Conservation (phyloP, 345 rosid genomes). For the Gossypium thurberi region DNA sequence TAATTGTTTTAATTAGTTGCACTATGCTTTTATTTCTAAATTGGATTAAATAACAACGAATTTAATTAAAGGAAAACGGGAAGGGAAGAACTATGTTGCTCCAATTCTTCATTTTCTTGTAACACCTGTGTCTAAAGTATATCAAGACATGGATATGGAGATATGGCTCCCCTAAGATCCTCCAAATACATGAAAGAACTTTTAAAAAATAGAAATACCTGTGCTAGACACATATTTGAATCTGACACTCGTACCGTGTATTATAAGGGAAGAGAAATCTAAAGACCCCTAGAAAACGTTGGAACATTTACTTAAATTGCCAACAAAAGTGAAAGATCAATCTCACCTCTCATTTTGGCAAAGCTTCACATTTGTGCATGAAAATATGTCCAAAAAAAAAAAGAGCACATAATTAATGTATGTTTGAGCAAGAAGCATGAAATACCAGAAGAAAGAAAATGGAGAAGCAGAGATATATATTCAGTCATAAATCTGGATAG, state of each 20-base stretch:
- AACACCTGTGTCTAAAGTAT: background rate
- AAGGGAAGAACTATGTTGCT: background rate
- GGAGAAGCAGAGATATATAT: background rate
- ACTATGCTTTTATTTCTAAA: background rate
- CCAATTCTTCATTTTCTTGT: background rate
- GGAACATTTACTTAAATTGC: background rate
- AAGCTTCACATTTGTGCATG: slow-evolving; percentile 44
- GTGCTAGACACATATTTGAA: background rate
- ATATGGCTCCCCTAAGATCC: background rate
- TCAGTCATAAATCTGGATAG: background rate
- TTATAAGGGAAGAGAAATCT: background rate
- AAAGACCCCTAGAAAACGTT: background rate
- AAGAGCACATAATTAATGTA: slow-evolving; percentile 27
- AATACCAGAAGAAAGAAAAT: background rate
- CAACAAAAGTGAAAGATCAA: background rate
- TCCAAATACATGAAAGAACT: background rate
- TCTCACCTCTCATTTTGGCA: slow-evolving; percentile 89
- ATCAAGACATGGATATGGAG: background rate
- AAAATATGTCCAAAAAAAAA: slow-evolving; percentile 18
- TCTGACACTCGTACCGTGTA: background rate
- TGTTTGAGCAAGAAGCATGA: slow-evolving; percentile 7
- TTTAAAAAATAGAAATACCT: background rate
- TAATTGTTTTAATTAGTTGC: background rate
- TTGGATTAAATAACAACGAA: background rate
- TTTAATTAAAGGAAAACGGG: background rate